Percentiles rank a stretch among this genome's conserved stretches.
Evolutionary conservation across 1,284 basidiomycete species (phyloP).

Genomic region (Cryptococcus sp.): DNA sequence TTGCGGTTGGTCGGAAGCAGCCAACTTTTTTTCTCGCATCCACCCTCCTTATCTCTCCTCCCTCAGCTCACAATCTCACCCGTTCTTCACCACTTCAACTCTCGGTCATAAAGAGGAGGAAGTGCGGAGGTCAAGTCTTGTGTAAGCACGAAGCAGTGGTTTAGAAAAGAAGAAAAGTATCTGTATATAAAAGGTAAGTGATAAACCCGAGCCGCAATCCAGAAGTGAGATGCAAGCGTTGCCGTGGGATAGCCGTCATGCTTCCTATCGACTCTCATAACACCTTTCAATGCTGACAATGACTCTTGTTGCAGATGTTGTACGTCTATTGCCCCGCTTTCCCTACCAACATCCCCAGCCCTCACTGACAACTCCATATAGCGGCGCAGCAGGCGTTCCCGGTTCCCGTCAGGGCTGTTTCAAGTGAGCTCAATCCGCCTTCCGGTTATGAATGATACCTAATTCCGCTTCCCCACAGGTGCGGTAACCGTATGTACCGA

Average conservation of each 20-base stretch:
- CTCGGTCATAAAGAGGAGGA: slow-evolving; percentile 5
- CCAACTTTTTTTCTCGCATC: neutral
- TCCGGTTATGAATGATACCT: neutral
- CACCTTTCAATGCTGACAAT: neutral
- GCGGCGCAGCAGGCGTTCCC: slow-evolving; percentile 42
- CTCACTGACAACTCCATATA: slow-evolving; percentile 5
- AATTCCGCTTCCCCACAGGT: slow-evolving; percentile 17
- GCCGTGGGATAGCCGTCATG: too few species aligned
- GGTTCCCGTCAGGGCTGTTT: slow-evolving; percentile 52
- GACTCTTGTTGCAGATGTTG: slow-evolving; percentile 15
- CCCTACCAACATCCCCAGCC: neutral
- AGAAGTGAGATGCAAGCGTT: neutral
- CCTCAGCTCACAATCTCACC: neutral
- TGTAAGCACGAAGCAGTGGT: slow-evolving; percentile 12
- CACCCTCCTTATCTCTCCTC: neutral
- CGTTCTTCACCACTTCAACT: neutral
- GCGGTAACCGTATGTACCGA: slow-evolving; percentile 43
- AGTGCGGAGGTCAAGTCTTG: slow-evolving; percentile 8
- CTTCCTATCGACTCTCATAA: too few species aligned
- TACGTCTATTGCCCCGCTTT: slow-evolving; percentile 8
- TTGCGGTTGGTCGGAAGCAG: too few species aligned
- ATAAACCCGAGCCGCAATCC: too few species aligned
- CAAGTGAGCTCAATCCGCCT: slow-evolving; percentile 38
- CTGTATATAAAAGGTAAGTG: slow-evolving; percentile 23
- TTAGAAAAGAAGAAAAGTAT: slow-evolving; percentile 6